A percentile compares a stretch with the other conserved stretches of the same genome.
phyloP scores from a whole-genome alignment of 208 protist genomes.

The Trichomonas gallinae region DNA sequence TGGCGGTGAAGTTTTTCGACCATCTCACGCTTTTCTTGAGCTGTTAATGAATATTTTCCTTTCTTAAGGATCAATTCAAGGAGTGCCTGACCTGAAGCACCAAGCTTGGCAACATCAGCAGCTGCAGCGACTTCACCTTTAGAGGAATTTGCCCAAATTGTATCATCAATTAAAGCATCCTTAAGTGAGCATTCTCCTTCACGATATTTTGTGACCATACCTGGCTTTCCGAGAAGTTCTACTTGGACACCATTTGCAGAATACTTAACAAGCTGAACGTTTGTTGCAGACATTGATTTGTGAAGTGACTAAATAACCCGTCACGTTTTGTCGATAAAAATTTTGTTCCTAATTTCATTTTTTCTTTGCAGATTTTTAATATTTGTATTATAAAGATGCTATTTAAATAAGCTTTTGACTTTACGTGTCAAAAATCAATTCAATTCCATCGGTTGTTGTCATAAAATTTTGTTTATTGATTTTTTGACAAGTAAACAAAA shows the following conservation, averaged over 20 bases:
- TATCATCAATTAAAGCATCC: constrained; percentile 10
- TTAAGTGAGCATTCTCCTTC: neutral
- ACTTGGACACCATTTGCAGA: neutral
- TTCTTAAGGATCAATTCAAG: neutral
- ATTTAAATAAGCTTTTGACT: no score
- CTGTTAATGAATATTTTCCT: neutral
- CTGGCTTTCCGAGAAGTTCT: neutral
- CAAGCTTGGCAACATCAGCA: neutral
- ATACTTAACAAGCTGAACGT: neutral
- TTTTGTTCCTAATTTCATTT: no score
- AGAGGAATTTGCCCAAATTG: neutral
- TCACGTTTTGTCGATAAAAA: no score
- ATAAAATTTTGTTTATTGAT: no score
- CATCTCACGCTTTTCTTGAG: constrained; percentile 6
- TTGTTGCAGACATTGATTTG: neutral
- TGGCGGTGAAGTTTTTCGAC: neutral
- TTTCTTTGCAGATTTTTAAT: no score
- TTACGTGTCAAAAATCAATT: no score
- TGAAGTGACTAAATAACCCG: neutral
- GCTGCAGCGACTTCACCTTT: neutral
- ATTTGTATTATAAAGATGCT: no score
- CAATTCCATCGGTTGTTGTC: no score
- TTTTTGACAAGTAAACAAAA: no score
- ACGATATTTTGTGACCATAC: constrained; percentile 1
- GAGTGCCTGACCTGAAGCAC: neutral